Conservation (phyloP, 139 green algal genomes). For the Picochlorum sp. region DNA sequence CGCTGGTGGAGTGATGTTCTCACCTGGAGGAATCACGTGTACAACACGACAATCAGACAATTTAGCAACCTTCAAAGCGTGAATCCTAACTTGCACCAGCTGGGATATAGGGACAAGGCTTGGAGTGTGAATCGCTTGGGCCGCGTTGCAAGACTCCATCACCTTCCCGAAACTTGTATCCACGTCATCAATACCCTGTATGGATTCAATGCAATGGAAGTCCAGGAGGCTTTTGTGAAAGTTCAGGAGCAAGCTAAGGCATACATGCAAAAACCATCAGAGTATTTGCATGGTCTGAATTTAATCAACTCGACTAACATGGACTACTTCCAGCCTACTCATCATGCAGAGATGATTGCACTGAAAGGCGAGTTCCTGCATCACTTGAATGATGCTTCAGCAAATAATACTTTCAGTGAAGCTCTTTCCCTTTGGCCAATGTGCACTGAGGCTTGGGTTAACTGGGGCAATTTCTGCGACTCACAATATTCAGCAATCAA, state of each 20-base stretch:
- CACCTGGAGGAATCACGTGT: slow-evolving; percentile 93
- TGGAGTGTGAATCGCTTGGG: slow-evolving; percentile 92
- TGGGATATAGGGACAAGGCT: slow-evolving; percentile 79
- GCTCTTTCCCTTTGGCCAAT: slow-evolving; percentile 67
- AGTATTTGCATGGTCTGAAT: slow-evolving; percentile 71
- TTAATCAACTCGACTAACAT: slow-evolving; percentile 90
- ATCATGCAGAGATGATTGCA: slow-evolving; percentile 89
- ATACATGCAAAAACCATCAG: slow-evolving; percentile 37
- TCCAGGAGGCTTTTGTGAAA: slow-evolving; percentile 97
- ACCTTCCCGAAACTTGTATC: slow-evolving; percentile 37
- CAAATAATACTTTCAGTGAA: slow-evolving; percentile 66
- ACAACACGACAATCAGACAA: slow-evolving; percentile 88
- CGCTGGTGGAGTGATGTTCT: slow-evolving; percentile 85
- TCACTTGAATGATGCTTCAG: slow-evolving; percentile 25
- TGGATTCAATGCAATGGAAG: slow-evolving; percentile 93
- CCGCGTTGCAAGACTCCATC: slow-evolving; percentile 68
- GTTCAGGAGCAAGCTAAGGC: slow-evolving; percentile 52
- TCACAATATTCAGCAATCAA: slow-evolving; percentile 29
- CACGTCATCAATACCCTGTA: slow-evolving; percentile 88
- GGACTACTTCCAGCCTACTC: slow-evolving; percentile 81
- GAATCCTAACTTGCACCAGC: slow-evolving; percentile 60
- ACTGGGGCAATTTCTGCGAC: slow-evolving; percentile 87
- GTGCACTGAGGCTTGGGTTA: slow-evolving; percentile 78
- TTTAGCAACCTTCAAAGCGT: slow-evolving; percentile 51
- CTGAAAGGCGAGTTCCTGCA: slow-evolving; percentile 70